Evolutionary conservation across 169 alveolate species (phyloP), one percentile per base, ranked within the genome.

Genomic region (Eimeria necatrix): DNA sequence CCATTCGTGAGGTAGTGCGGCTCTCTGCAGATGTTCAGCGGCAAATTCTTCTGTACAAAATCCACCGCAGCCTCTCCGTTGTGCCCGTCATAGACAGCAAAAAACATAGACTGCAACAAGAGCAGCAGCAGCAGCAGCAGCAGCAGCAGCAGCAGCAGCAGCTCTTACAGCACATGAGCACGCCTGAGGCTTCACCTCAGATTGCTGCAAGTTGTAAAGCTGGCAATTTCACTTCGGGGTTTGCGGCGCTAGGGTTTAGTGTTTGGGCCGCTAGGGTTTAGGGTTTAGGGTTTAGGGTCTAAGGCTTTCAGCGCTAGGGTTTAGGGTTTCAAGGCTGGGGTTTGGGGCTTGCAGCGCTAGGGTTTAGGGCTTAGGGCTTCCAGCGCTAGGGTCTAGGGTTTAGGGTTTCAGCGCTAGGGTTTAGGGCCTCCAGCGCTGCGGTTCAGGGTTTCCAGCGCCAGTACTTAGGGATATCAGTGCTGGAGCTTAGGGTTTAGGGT

Each of bases 41-140:
- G n/a, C n/a, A 97, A 84, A 73, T 96, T 70, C 73, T 95, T 96
- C 26, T 95, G 95, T 8, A 97, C 89, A 48, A 87, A 96, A 53
- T 97, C 96, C 20, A 97, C 98, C 4, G 98, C 96, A 46, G 94
- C 96, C 74, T 97, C 98, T 8, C 98, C 98, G 93, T 97, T 97
- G 53, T 97, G 98, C 9, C 98, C 98, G 88, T 97, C 98, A 88
- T 97, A 97, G 8, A 97, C 96, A 32, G 97, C 98, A 81, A 95
- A 95, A 76, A 96, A 96, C 93, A 96, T 93, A 10, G 94, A 52
- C 94, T 88, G 85, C 93, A 56, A 9, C 20, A 8, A 14, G 14
- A 14, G 64, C 64, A 56, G 64, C 20, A 8, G 64, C 20, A 9
- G 14, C 64, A 56, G 64, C 64, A 56, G 64, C 20, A 56, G n/a